Percentiles rank a stretch among this genome's conserved stretches.
Conservation (phyloP, 179 eudicot species). For the Carnegiea gigantea region DNA sequence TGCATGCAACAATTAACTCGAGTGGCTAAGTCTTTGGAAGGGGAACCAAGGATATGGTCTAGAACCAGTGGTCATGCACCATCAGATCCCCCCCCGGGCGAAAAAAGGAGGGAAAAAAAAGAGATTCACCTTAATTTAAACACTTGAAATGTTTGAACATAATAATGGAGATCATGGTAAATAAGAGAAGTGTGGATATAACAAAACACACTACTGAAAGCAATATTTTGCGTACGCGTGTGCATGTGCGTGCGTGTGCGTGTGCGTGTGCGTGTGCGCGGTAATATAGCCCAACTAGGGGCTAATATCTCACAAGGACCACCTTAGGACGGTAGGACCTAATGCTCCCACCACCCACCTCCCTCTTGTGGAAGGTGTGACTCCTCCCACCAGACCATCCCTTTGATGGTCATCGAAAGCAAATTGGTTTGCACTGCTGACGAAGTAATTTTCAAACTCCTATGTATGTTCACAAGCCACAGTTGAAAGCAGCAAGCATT, state of each 20-base stretch:
- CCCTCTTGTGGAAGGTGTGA: neutral
- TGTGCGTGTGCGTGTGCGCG: slow-evolving; percentile 1
- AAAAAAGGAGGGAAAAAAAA: no score
- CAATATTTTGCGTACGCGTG: no score
- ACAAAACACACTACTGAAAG: neutral
- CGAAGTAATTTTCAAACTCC: slow-evolving; percentile 6
- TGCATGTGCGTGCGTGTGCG: neutral
- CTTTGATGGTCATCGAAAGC: neutral
- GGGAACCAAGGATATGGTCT: neutral
- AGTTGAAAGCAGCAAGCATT: neutral
- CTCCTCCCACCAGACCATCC: slow-evolving; percentile 31
- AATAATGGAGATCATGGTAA: neutral
- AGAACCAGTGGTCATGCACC: neutral
- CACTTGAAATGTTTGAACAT: no score
- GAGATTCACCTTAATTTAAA: no score
- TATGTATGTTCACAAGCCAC: neutral
- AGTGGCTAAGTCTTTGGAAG: neutral
- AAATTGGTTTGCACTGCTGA: neutral
- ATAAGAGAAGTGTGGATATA: neutral
- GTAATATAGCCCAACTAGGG: neutral
- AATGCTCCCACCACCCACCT: no score
- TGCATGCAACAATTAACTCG: neutral
- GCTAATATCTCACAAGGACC: neutral
- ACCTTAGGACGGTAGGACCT: neutral
- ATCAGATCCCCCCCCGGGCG: no score